Evolutionary conservation across 1,139 yeast genomes (phyloP).

Genomic region (Diutina mesorugosa): DNA sequence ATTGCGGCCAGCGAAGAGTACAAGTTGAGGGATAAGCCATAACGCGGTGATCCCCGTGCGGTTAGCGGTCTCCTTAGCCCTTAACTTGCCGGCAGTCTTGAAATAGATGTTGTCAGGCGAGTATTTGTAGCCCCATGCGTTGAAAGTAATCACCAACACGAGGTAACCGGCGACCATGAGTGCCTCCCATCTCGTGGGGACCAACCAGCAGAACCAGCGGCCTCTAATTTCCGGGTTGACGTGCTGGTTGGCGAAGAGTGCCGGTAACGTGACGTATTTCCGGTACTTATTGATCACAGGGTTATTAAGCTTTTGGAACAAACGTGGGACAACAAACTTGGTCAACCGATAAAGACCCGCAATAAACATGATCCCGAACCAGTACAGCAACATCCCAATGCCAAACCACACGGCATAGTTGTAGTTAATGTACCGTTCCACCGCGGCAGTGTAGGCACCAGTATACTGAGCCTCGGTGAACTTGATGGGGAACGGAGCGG

Average conservation of each 20-base stretch:
- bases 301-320: constrained; percentile 21
- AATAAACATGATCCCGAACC: constrained; percentile 27
- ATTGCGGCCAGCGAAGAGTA: constrained; percentile 41
- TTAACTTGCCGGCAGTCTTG: constrained; percentile 18
- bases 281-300: constrained; percentile 23
- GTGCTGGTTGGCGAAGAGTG: constrained; percentile 29
- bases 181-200: constrained; percentile 1
- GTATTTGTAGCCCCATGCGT: constrained; percentile 6
- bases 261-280: constrained; percentile 33
- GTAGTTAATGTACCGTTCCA: background rate
- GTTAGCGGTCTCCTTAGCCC: constrained; percentile 46
- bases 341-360: constrained; percentile 28
- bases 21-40: constrained; percentile 34
- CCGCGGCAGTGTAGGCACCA: background rate
- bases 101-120: constrained; percentile 15
- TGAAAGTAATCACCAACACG: constrained; percentile 15
- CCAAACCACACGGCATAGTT: constrained; percentile 36
- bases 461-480: background rate
- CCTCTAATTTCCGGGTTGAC: constrained; percentile 14
- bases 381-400: constrained; percentile 34
- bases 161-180: constrained; percentile 14
- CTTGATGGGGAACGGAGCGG: background rate
- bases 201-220: background rate
- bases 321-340: constrained; percentile 21
- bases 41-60: constrained; percentile 39